Conservation (phyloP, 2,329 filamentous ascomycete species). For the Chaetothyriales sp. region DNA sequence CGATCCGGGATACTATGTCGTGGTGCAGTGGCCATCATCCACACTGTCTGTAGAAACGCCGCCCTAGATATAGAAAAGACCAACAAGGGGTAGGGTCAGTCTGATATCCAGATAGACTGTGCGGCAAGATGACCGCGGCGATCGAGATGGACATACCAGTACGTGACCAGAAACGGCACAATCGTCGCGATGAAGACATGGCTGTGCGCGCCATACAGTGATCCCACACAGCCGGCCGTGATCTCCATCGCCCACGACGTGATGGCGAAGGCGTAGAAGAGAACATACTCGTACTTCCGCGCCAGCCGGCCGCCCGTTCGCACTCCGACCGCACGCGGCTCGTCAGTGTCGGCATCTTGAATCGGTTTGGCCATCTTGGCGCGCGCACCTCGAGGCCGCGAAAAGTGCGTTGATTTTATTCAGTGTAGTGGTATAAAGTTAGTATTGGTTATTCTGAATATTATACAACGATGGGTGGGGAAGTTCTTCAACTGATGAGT, state of each 20-base stretch:
- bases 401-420: neutral
- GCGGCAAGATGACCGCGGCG: too few species aligned
- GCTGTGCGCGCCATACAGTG: slow-evolving; percentile 9
- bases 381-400: neutral
- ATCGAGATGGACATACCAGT: slow-evolving; percentile 4
- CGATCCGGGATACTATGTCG: slow-evolving; percentile 7
- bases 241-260: slow-evolving; percentile 7
- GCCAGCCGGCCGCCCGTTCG: slow-evolving; percentile 6
- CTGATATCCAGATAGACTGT: too few species aligned
- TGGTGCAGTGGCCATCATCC: slow-evolving; percentile 9
- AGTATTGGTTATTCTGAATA: too few species aligned
- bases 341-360: slow-evolving; percentile 5
- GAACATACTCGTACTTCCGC: slow-evolving; percentile 9
- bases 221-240: slow-evolving; percentile 8
- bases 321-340: slow-evolving; percentile 8
- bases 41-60: slow-evolving; percentile 10
- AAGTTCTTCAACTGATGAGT: neutral
- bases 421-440: neutral
- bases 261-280: slow-evolving; percentile 11
- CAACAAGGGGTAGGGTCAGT: neutral
- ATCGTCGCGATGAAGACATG: slow-evolving; percentile 10
- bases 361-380: slow-evolving; percentile 7
- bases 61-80: slow-evolving; percentile 2
- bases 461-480: too few species aligned
- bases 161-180: slow-evolving; percentile 6